Percentiles rank a stretch among this genome's conserved stretches.
These are phyloP conservation scores for Lactifluus rugatus DNA, from an alignment of 768 basidiomycete species.

Conservation along the genomic window DNA sequence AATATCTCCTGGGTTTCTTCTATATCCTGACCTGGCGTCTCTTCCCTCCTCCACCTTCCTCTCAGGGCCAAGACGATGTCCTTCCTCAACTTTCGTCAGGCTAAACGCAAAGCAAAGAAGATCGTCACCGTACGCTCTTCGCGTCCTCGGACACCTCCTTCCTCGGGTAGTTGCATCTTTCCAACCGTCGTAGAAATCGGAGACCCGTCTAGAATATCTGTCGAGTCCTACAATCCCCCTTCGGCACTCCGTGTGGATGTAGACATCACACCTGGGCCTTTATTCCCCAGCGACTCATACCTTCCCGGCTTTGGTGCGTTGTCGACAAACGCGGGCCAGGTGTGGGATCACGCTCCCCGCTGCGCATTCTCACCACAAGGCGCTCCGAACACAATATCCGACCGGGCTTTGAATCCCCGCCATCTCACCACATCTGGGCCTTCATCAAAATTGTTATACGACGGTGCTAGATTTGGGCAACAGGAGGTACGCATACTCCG, in stretches of 20 bases:
- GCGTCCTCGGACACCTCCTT: not conserved
- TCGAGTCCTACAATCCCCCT: not conserved
- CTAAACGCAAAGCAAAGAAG: constrained; percentile 19
- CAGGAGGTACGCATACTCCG: not conserved
- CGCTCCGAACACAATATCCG: too few relatives aligned
- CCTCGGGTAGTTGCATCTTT: constrained; percentile 1
- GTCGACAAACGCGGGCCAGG: not conserved
- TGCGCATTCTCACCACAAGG: too few relatives aligned
- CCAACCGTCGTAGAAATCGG: constrained; percentile 10
- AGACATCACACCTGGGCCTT: constrained; percentile 7
- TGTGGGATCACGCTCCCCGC: not conserved
- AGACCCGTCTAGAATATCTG: not conserved
- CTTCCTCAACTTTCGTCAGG: constrained; percentile 15
- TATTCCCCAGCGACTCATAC: constrained; percentile 5
- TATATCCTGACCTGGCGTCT: not conserved
- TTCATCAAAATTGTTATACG: not conserved
- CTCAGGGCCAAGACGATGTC: constrained; percentile 2
- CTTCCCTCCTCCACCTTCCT: not conserved
- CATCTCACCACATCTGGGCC: too few relatives aligned
- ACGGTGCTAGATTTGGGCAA: not conserved
- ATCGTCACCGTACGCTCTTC: not conserved
- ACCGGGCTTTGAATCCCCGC: too few relatives aligned
- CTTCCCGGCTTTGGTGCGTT: not conserved
- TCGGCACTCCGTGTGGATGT: constrained; percentile 6
- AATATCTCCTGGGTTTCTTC: not conserved